A percentile compares a stretch with the other conserved stretches of the same genome.
phyloP scores from a whole-genome alignment of 306 rosid genomes.

The Rubus parviflorus region DNA sequence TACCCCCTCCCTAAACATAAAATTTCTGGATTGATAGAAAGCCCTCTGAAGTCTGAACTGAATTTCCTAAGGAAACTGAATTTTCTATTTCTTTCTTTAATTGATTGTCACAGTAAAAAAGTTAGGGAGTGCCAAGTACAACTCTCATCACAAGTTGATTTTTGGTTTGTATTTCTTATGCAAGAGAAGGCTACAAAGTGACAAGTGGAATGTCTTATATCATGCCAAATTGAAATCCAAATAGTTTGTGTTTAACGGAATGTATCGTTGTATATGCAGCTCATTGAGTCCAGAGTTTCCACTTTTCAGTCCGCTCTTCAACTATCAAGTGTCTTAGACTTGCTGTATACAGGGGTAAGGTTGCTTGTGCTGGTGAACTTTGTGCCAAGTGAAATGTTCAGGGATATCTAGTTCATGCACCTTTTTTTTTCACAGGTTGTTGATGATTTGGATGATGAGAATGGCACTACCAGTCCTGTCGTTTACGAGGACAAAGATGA shows the following conservation, averaged over 20 bases:
- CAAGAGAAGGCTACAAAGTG: not conserved
- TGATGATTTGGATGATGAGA: conserved; percentile 53
- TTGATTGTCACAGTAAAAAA: not conserved
- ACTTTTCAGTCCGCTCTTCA: conserved; percentile 60
- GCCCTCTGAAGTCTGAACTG: not conserved
- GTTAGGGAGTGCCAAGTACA: not conserved
- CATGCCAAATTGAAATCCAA: not conserved
- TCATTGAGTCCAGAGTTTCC: conserved; percentile 75
- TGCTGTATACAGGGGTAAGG: conserved; percentile 59
- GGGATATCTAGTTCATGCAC: not conserved
- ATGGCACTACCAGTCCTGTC: conserved; percentile 36
- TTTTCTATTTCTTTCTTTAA: too few species aligned
- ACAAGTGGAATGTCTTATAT: not conserved
- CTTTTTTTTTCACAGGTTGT: conserved; percentile 44
- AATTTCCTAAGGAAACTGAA: too few species aligned
- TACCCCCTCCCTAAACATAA: not conserved
- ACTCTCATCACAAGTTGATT: not conserved
- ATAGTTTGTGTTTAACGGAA: not conserved
- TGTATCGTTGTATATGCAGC: conserved; percentile 40
- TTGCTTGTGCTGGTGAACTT: conserved; percentile 11
- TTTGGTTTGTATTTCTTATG: not conserved
- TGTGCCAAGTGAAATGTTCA: not conserved
- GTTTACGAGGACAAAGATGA: conserved; percentile 57
- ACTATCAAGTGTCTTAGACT: conserved; percentile 67
- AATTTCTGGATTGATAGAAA: not conserved